Evolutionary conservation across 176 grass and related monocot species (phyloP).

Genomic region (Aegilops tauschii): DNA sequence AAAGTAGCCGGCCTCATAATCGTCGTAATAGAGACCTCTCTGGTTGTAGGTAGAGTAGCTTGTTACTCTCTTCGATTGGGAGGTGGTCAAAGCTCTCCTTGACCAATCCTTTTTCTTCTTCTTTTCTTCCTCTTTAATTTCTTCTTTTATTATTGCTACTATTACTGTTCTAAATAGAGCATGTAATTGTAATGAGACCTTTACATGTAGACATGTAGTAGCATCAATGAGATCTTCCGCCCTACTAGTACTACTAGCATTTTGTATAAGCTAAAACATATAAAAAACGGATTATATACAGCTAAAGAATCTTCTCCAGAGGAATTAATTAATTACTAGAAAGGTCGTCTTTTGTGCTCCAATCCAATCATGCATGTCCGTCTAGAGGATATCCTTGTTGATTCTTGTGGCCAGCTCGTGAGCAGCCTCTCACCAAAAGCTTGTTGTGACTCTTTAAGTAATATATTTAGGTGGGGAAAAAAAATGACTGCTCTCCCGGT

Average conservation of each 20-base stretch:
- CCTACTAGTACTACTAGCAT: no score
- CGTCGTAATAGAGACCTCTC: slow-evolving; percentile 21
- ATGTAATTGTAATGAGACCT: slow-evolving; percentile 46
- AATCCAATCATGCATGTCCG: not conserved
- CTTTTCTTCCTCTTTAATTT: slow-evolving; percentile 2
- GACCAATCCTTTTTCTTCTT: slow-evolving; percentile 26
- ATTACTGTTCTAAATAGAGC: slow-evolving; percentile 44
- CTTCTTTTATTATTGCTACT: not conserved
- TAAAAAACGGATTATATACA: not conserved
- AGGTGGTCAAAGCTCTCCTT: slow-evolving; percentile 54
- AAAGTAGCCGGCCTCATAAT: slow-evolving; percentile 27
- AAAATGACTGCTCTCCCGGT: no score
- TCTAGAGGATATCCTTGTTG: slow-evolving; percentile 9
- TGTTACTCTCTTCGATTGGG: slow-evolving; percentile 28
- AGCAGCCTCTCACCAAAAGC: not conserved
- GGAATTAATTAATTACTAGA: not conserved
- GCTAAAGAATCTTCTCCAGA: not conserved
- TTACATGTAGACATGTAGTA: no score
- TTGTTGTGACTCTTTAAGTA: no score
- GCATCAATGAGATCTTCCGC: no score
- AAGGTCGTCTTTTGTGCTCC: not conserved
- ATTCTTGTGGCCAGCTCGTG: not conserved
- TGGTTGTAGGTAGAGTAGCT: slow-evolving; percentile 35
- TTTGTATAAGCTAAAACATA: no score
- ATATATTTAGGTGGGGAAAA: no score